Percentiles rank a stretch among this genome's conserved stretches.
Evolutionary conservation across 169 alveolate genomes (phyloP).

Genomic region (Theileria equi): DNA sequence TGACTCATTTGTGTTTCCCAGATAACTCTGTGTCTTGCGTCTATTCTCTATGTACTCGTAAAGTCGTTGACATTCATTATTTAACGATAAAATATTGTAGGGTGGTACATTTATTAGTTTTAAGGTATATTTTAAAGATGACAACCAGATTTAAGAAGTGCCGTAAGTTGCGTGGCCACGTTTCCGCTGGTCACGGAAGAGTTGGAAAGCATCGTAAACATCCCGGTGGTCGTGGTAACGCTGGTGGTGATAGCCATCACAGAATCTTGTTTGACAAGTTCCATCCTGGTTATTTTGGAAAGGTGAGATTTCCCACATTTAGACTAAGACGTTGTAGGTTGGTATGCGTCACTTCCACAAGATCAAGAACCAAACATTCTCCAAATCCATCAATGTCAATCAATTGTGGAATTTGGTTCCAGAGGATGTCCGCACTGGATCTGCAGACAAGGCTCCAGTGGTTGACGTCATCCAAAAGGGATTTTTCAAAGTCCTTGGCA

Average conservation of each 20-base stretch:
- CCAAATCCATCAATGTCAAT: conserved; percentile 93
- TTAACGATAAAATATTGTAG: too few relatives aligned
- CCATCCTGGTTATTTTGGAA: conserved; percentile 99
- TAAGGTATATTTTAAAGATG: conserved; percentile 60
- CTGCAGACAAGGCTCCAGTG: conserved; percentile 92
- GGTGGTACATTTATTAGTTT: conserved; percentile 1
- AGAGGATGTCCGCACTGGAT: conserved; percentile 86
- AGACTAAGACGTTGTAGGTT: conserved; percentile 65
- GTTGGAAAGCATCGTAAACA: conserved; percentile 99
- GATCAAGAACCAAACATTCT: conserved; percentile 82
- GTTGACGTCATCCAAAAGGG: conserved; percentile 96
- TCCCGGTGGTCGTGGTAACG: conserved; percentile 99
- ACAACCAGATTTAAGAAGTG: conserved; percentile 91
- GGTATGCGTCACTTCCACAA: conserved; percentile 98
- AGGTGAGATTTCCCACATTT: conserved; percentile 67
- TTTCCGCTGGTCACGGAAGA: conserved; percentile 98
- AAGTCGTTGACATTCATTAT: too few relatives aligned
- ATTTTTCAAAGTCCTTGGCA: conserved; percentile 96
- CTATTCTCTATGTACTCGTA: too few relatives aligned
- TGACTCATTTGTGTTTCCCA: too few relatives aligned
- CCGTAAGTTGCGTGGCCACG: conserved; percentile 98
- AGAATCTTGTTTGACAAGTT: conserved; percentile 92
- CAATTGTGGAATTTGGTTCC: conserved; percentile 94
- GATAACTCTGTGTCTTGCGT: too few relatives aligned
- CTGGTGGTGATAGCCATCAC: conserved; percentile 97